Evolutionary conservation across 345 rosid species (phyloP), one percentile per base, ranked within the genome.

Genomic region (Linum usitatissimum): DNA sequence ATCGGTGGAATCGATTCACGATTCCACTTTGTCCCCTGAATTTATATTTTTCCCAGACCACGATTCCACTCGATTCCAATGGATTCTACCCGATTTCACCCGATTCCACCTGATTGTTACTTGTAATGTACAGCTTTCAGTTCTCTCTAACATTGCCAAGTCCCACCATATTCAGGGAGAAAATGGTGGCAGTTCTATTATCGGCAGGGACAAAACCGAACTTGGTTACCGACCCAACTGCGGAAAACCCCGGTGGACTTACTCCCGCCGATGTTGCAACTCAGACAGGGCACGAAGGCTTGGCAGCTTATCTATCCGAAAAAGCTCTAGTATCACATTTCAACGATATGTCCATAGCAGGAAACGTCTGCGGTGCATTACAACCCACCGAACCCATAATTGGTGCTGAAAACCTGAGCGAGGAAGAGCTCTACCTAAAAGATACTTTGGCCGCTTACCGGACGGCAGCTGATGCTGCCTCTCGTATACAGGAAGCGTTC

Each of bases 391-490:
- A 82, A 54, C 65, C 63, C 34, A 23, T 64, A n/a, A 76, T 23
- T 23, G 28, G 68, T 58, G 59, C 67, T 59, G 80, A 68, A 30
- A 68, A 81, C 64, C 63, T 80, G 55, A 76, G 71, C 0, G 82
- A 84, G 59, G 96, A 90, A 19, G 97, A 90, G 62, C 61, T 82
- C 36, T 77, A 63, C 71, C 76, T 90, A 61, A 87, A 83, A 75
- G 95, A 90, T 55, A 76, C 88, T 60, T 73, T 93, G 72, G 79
- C 94, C 13, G 96, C 99, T 17, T 90, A 90, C 66, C 69, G 87
- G 51, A 84, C 88, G 64, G 85, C 90, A 55, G 95, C 99, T 67
- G 96, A 84, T 70, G 99, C 97, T 18, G 99, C 97, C 4, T 90
- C 87, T 18, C 86, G 89, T 28, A 93, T 93, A 71, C 96, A 93